These are phyloP conservation scores for Albugo candida DNA, from an alignment of 352 stramenopile genomes.

Conservation along the genomic window DNA sequence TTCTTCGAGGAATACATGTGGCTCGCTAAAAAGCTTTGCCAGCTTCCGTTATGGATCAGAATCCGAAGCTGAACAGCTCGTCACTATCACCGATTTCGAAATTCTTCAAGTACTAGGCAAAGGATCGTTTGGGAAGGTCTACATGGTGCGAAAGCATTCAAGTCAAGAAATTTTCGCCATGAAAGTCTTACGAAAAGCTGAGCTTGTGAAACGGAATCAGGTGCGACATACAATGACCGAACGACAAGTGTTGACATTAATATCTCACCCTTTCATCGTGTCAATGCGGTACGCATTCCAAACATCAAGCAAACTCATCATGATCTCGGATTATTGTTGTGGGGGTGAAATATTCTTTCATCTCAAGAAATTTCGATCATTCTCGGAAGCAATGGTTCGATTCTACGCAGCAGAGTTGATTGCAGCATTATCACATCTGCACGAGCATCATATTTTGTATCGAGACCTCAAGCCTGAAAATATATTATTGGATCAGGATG, in stretches of 20 bases:
- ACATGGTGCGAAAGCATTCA: conserved; percentile 84
- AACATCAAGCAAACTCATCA: conserved; percentile 80
- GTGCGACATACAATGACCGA: conserved; percentile 81
- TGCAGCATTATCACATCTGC: conserved; percentile 70
- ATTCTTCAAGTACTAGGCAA: conserved; percentile 97
- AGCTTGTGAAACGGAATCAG: conserved; percentile 77
- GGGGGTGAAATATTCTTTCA: conserved; percentile 86
- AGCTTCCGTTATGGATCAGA: neutral
- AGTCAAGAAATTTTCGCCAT: conserved; percentile 59
- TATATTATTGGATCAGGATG: conserved; percentile 82
- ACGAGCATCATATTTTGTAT: conserved; percentile 85
- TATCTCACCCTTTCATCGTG: conserved; percentile 94
- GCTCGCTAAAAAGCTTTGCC: neutral
- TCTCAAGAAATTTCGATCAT: conserved; percentile 80
- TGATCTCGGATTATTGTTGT: conserved; percentile 81
- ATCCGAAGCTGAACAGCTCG: conserved; percentile 8
- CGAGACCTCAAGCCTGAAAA: conserved; percentile 88
- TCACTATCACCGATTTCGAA: conserved; percentile 84
- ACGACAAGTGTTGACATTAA: conserved; percentile 74
- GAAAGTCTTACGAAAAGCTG: conserved; percentile 75
- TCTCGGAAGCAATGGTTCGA: conserved; percentile 75
- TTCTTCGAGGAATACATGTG: neutral
- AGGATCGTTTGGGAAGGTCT: conserved; percentile 94
- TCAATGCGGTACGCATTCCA: conserved; percentile 85
- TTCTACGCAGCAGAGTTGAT: conserved; percentile 91